Evolutionary conservation across 2,329 filamentous ascomycete species (phyloP).

Genomic region (Colletotrichum sp.): DNA sequence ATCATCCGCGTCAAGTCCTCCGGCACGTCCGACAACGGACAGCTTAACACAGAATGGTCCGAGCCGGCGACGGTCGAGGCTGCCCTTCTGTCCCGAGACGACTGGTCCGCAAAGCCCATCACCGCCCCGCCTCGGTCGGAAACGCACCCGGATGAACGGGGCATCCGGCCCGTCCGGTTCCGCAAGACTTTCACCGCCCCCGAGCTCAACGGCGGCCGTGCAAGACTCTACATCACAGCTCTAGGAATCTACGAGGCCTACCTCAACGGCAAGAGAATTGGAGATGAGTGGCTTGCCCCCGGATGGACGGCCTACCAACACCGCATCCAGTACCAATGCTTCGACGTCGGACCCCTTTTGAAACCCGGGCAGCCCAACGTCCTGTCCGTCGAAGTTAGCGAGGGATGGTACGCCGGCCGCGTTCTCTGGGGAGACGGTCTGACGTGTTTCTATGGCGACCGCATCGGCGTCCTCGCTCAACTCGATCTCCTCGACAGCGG

Average conservation of each 20-base stretch:
- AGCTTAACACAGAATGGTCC: constrained; percentile 1
- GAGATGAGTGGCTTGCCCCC: constrained; percentile 39
- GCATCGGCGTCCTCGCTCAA: constrained; percentile 41
- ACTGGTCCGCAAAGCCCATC: constrained; percentile 11
- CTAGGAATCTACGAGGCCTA: constrained; percentile 40
- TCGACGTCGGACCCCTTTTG: constrained; percentile 44
- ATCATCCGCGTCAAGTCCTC: constrained; percentile 31
- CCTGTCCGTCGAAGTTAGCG: constrained; percentile 51
- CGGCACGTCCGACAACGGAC: constrained; percentile 15
- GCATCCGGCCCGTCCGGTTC: constrained; percentile 11
- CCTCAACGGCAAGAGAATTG: constrained; percentile 41
- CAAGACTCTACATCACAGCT: constrained; percentile 39
- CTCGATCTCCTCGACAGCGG: constrained; percentile 40
- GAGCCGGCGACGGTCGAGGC: neutral
- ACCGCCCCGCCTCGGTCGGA: neutral
- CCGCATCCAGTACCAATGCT: constrained; percentile 47
- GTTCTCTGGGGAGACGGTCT: constrained; percentile 4
- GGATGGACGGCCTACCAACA: constrained; percentile 51
- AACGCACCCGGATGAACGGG: neutral
- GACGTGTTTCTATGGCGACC: constrained; percentile 42
- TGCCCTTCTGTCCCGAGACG: neutral
- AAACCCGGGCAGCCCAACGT: constrained; percentile 33
- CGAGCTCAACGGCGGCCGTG: neutral
- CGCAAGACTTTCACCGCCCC: constrained; percentile 5
- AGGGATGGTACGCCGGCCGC: constrained; percentile 55